These are phyloP conservation scores for Eucommia ulmoides DNA, from an alignment of 257 asterid genomes.

Conservation along the genomic window DNA sequence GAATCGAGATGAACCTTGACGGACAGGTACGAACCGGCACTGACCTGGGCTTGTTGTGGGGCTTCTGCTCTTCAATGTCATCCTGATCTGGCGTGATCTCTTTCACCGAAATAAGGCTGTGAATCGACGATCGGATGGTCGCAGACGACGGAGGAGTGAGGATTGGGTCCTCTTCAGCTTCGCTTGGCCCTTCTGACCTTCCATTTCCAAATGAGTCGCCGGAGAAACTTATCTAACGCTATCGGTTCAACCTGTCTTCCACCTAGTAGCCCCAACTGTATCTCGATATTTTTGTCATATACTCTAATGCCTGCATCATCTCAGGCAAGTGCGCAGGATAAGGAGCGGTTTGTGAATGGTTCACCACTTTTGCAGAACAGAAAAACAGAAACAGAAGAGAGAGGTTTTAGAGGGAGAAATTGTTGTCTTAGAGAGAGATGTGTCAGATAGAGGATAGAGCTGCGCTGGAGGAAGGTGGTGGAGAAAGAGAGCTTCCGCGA, in stretches of 20 bases:
- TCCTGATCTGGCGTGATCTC: neutral
- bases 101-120: neutral
- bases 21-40: neutral
- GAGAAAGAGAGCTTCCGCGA: too few relatives aligned
- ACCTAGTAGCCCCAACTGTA: neutral
- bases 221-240: neutral
- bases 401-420: too few relatives aligned
- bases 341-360: too few relatives aligned
- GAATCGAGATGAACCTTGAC: neutral
- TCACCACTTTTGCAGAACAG: too few relatives aligned
- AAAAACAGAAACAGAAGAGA: too few relatives aligned
- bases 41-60: neutral
- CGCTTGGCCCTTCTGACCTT: neutral
- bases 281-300: neutral
- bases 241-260: neutral
- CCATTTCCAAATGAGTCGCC: neutral
- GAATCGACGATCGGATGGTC: constrained; percentile 3
- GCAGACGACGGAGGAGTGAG: constrained; percentile 1
- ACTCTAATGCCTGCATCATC: neutral
- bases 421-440: too few relatives aligned
- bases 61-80: neutral
- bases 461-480: too few relatives aligned
- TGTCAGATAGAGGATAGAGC: too few relatives aligned
- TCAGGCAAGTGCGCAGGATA: neutral
- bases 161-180: neutral